Conservation (phyloP, 352 stramenopile genomes). For the Lagenidium giganteum region DNA sequence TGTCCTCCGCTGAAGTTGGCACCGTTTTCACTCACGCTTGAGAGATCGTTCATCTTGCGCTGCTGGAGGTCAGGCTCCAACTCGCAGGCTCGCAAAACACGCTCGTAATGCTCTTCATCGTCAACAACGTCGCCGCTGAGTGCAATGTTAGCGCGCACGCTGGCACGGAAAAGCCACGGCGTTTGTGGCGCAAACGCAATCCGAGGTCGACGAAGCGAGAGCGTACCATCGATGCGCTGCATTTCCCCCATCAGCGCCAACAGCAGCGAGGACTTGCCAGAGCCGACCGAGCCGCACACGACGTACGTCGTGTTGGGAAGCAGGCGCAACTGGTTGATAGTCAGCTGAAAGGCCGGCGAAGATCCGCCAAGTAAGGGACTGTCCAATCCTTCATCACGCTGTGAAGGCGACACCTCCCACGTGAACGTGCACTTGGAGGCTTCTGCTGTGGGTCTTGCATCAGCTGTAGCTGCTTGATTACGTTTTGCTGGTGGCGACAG, state of each 20-base stretch:
- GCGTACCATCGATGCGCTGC: conserved; percentile 30
- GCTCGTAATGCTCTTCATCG: conserved; percentile 36
- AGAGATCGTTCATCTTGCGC: conserved; percentile 35
- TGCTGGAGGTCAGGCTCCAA: conserved; percentile 59
- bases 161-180: conserved; percentile 69
- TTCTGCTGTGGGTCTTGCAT: too few species aligned
- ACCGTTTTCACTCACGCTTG: conserved; percentile 63
- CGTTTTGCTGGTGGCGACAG: conserved; percentile 17
- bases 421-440: too few species aligned
- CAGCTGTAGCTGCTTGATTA: too few species aligned
- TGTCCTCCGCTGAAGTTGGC: conserved; percentile 87
- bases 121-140: conserved; percentile 25
- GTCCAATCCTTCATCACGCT: too few species aligned
- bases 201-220: conserved; percentile 11
- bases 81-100: conserved; percentile 60
- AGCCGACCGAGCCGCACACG: conserved; percentile 88
- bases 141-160: conserved; percentile 61
- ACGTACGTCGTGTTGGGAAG: conserved; percentile 38
- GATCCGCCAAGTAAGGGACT: too few species aligned
- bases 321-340: conserved; percentile 38
- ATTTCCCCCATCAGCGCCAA: conserved; percentile 96
- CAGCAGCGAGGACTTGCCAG: conserved; percentile 95
- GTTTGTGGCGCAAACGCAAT: conserved; percentile 73
- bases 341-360: conserved; percentile 33
- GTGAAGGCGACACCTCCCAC: too few species aligned